Evolutionary conservation across 768 basidiomycete species (phyloP).

Genomic region (Galerina marginata): DNA sequence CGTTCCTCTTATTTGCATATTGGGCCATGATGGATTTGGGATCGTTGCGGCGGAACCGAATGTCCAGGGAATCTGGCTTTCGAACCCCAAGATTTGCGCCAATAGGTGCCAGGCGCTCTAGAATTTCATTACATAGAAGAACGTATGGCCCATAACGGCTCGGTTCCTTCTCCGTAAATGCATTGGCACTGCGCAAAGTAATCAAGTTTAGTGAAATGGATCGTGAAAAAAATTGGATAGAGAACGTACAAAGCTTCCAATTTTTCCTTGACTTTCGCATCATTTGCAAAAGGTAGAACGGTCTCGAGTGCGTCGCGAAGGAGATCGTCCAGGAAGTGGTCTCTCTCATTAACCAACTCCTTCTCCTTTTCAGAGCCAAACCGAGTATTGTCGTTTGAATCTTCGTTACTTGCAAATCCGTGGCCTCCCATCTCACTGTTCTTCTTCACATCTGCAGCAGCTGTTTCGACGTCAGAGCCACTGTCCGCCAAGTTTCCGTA

Average conservation of each 20-base stretch:
- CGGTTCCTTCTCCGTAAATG: neutral
- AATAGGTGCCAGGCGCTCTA: neutral
- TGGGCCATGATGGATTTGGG: neutral
- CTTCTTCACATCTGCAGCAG: no score
- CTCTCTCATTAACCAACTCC: no score
- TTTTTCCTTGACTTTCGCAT: neutral
- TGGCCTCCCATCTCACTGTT: no score
- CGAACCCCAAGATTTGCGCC: neutral
- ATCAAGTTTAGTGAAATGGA: neutral
- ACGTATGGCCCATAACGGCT: neutral
- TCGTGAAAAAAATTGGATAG: no score
- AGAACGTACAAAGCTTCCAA: neutral
- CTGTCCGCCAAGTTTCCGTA: no score
- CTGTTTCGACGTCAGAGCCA: no score
- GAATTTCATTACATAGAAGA: neutral
- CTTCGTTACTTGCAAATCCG: no score
- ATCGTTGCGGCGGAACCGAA: neutral
- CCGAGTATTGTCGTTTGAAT: no score
- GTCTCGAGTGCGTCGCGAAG: neutral
- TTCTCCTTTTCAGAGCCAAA: no score
- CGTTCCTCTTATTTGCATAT: neutral
- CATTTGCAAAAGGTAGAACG: no score
- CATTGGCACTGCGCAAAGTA: no score
- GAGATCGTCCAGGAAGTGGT: no score
- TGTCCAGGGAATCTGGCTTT: neutral